These are phyloP conservation scores for Trichosporon faecale DNA, from an alignment of 1,284 basidiomycete genomes.

Conservation along the genomic window DNA sequence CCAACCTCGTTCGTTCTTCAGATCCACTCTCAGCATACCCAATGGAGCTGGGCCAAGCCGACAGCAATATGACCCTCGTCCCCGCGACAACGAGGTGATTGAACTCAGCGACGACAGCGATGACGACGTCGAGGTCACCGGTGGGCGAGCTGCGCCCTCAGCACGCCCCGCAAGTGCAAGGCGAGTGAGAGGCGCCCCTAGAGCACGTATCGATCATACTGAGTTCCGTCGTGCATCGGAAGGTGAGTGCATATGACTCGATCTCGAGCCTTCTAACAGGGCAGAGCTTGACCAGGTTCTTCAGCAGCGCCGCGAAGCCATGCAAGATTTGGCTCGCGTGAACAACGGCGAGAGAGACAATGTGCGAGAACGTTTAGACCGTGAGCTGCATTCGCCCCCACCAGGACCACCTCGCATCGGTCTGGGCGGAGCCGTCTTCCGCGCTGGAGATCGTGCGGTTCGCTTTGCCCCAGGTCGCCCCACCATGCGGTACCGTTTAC, in stretches of 20 bases:
- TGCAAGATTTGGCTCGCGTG: neutral
- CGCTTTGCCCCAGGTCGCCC: conserved; percentile 17
- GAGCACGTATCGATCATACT: neutral
- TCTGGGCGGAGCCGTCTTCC: conserved; percentile 31
- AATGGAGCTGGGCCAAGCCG: neutral
- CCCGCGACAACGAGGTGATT: conserved; percentile 1
- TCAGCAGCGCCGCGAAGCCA: neutral
- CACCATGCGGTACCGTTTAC: neutral
- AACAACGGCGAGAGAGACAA: neutral
- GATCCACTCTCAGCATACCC: neutral
- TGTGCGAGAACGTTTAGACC: neutral
- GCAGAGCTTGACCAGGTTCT: neutral
- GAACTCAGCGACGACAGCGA: conserved; percentile 6
- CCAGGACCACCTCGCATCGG: conserved; percentile 12
- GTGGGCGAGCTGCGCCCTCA: neutral
- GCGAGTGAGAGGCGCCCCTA: neutral
- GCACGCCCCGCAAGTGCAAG: neutral
- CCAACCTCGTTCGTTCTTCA: neutral
- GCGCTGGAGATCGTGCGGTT: conserved; percentile 25
- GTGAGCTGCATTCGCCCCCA: conserved; percentile 18
- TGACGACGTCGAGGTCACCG: neutral
- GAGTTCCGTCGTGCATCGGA: conserved; percentile 3
- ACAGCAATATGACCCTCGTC: neutral
- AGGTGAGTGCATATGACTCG: neutral
- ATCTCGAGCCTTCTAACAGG: neutral